Percentiles rank a stretch among this genome's conserved stretches.
phyloP scores from a whole-genome alignment of 331 rosid species.

The Spiraea crenata region DNA sequence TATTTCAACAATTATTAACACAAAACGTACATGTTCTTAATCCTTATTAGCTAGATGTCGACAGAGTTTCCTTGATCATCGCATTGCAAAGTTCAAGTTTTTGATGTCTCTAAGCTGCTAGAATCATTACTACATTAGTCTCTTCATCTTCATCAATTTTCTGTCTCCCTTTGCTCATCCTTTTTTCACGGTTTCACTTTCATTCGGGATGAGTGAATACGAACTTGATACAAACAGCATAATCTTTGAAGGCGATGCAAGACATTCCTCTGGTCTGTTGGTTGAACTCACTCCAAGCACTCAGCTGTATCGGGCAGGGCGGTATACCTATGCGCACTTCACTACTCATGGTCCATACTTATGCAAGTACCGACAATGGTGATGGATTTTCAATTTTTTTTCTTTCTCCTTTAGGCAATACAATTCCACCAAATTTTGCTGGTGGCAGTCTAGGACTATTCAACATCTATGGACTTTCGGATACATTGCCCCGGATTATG shows the following conservation, averaged over 20 bases:
- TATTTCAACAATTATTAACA: too few species aligned
- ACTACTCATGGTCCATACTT: neutral
- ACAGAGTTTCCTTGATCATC: too few species aligned
- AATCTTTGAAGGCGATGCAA: conserved; percentile 7
- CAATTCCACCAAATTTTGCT: conserved; percentile 32
- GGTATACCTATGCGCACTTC: neutral
- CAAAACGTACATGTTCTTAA: too few species aligned
- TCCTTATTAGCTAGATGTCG: too few species aligned
- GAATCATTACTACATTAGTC: too few species aligned
- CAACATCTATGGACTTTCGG: conserved; percentile 8
- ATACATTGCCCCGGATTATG: conserved; percentile 2
- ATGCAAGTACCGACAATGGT: neutral
- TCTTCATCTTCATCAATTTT: neutral
- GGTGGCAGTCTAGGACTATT: conserved; percentile 27
- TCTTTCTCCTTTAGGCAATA: conserved; percentile 23
- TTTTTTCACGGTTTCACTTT: neutral
- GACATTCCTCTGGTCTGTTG: neutral
- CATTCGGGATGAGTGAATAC: neutral
- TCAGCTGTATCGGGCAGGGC: neutral
- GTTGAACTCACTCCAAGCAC: neutral
- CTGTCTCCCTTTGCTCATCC: neutral
- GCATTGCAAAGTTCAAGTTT: too few species aligned
- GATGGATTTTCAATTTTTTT: conserved; percentile 38
- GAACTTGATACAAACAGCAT: neutral
- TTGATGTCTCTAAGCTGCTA: too few species aligned